Percentiles rank a stretch among this genome's conserved stretches.
phyloP scores from a whole-genome alignment of 192 early-diverging fungal species.

The Nowakowskiella sp. region DNA sequence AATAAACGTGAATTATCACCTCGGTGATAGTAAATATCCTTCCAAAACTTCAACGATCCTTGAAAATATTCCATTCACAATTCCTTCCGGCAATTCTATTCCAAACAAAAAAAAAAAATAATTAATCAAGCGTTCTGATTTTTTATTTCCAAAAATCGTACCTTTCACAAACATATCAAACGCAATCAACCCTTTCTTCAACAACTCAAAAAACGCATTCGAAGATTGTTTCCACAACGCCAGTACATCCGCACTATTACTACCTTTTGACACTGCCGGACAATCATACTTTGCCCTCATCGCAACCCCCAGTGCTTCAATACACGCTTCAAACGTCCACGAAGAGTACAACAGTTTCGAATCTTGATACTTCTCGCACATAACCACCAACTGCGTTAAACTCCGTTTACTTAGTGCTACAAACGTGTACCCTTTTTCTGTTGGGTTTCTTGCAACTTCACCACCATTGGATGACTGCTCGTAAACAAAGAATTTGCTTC shows the following conservation, averaged over 20 bases:
- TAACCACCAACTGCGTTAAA: constrained; percentile 40
- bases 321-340: constrained; percentile 24
- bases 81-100: constrained; percentile 44
- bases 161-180: constrained; percentile 32
- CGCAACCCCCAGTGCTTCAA: constrained; percentile 53
- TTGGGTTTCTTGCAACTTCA: too few relatives aligned
- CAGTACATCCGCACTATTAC: constrained; percentile 49
- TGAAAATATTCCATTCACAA: constrained; percentile 42
- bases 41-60: constrained; percentile 54
- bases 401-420: constrained; percentile 65
- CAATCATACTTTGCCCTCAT: constrained; percentile 72
- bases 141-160: too few relatives aligned
- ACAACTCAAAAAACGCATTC: constrained; percentile 48
- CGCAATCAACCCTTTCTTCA: constrained; percentile 39
- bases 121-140: too few relatives aligned
- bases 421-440: constrained; percentile 51
- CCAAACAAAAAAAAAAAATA: constrained; percentile 1
- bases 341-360: constrained; percentile 37
- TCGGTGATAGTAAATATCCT: constrained; percentile 48
- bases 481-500: too few relatives aligned
- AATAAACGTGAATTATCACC: too few relatives aligned
- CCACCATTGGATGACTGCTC: too few relatives aligned
- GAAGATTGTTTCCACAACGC: constrained; percentile 69
- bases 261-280: constrained; percentile 59
- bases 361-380: constrained; percentile 46